Evolutionary conservation across 2,329 filamentous ascomycete species (phyloP).

Genomic region (Fusarium longipes): DNA sequence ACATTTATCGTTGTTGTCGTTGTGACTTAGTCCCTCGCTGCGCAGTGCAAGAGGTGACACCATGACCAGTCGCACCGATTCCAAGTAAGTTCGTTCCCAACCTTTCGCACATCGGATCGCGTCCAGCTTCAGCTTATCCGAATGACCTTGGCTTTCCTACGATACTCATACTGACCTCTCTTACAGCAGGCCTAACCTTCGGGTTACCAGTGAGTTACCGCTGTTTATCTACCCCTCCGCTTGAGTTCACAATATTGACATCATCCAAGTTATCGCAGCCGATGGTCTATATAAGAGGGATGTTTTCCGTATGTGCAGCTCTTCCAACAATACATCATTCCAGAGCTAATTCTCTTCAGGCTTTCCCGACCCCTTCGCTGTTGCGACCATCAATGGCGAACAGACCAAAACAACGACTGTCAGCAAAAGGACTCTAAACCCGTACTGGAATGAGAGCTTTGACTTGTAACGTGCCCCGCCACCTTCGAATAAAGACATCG

Average conservation of each 20-base stretch:
- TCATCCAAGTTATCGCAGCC: constrained; percentile 86
- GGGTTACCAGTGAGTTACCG: constrained; percentile 83
- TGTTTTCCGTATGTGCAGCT: constrained; percentile 87
- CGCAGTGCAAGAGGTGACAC: constrained; percentile 46
- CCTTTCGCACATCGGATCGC: constrained; percentile 24
- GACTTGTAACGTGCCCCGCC: constrained; percentile 79
- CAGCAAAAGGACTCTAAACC: constrained; percentile 96
- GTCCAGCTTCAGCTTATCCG: constrained; percentile 6
- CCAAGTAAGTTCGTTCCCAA: constrained; percentile 49
- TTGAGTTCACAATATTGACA: constrained; percentile 51
- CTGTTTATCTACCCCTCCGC: constrained; percentile 37
- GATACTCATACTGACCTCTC: constrained; percentile 48
- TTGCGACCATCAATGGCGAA: constrained; percentile 96
- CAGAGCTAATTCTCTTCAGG: constrained; percentile 65
- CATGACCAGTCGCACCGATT: constrained; percentile 53
- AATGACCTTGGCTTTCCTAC: not conserved
- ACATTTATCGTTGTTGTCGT: constrained; percentile 34
- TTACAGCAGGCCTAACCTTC: constrained; percentile 82
- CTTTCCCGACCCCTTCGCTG: constrained; percentile 97
- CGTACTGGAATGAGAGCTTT: constrained; percentile 99
- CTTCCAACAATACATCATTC: not conserved
- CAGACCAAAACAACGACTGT: constrained; percentile 98
- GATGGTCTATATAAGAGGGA: constrained; percentile 99
- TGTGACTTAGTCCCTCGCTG: constrained; percentile 45
- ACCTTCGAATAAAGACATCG: constrained; percentile 13